Base-by-base conservation (phyloP, 805 yeast species). In the Zygosaccharomyces kombuchaensis region DNA sequence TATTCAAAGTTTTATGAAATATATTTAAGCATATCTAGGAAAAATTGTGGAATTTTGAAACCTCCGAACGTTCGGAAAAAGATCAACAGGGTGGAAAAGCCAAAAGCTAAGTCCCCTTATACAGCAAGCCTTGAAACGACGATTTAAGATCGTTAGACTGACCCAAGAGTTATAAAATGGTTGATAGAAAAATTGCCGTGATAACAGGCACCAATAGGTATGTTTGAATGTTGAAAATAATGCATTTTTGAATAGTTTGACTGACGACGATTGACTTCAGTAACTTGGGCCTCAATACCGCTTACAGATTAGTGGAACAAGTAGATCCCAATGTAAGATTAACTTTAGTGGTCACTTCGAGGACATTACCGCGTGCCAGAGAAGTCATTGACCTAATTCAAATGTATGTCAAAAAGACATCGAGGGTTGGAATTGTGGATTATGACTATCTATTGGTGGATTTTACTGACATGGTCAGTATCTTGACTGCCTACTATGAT, bases 401-500 rank as follows among this genome's bases (percentile, higher is more conserved):
- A 48, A 59, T 66, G 6, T 75, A 73, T 60, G 73, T 65, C 3
- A 60, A 62, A 3, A 66, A 65, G 37, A 46, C 59, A 3, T 56
- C 67, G n/a, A 73, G 87, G 37, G 62, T 68, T 1, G 85, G 81
- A 0, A 69, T 73, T 23, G 74, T 89, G 5, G 95, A 87, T 59
- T 91, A 83, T 59, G 99, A 93, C 67, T 93, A 93, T 57, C 59
- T 90, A 1, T 69, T 93, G 40, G 81, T 93, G n/a, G 98, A 93
- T 62, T 89, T 91, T 63, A 77, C 90, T 9, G 80, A 86, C 57
- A 88, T 90, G 96, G 83, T 87, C 8, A 86, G 96, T 1, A 77
- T 90, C 10, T 68, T 87, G 23, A 74, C 77, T 22, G 96, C 95
- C 0, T 78, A 78, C 45, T 75, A 82, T 54, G 96, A 88, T 45